These are phyloP conservation scores for Talaromyces rugulosus DNA, from an alignment of 2,329 filamentous ascomycete species.

Conservation along the genomic window DNA sequence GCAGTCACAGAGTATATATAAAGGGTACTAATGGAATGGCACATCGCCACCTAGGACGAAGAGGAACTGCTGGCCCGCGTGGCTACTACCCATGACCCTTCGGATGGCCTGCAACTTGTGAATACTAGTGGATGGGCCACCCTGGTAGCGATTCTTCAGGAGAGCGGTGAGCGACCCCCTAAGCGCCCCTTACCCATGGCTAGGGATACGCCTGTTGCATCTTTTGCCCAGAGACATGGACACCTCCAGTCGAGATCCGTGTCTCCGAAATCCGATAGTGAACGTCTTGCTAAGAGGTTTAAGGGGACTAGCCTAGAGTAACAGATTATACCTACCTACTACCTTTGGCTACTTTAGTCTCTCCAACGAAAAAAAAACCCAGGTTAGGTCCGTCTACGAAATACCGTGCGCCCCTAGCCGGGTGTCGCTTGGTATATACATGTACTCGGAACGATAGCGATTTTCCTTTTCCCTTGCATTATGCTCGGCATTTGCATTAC, in stretches of 20 bases:
- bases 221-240: constrained; percentile 31
- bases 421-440: not conserved
- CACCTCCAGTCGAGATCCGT: constrained; percentile 31
- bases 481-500: not conserved
- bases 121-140: constrained; percentile 92
- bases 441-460: not conserved
- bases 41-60: constrained; percentile 65
- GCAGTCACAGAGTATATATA: not conserved
- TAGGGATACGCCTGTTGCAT: constrained; percentile 29
- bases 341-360: not conserved
- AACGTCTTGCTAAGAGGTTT: constrained; percentile 61
- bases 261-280: constrained; percentile 48
- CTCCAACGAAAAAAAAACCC: not conserved
- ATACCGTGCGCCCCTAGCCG: not conserved
- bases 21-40: constrained; percentile 1
- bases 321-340: constrained; percentile 11
- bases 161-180: constrained; percentile 92
- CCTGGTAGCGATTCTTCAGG: constrained; percentile 85
- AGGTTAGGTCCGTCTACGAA: not conserved
- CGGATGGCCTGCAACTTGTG: constrained; percentile 76
- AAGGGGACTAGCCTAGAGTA: constrained; percentile 57
- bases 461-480: not conserved
- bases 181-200: constrained; percentile 56
- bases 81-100: constrained; percentile 73
- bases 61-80: constrained; percentile 80